Conservation (phyloP, 2,329 filamentous ascomycete species). For the Aureobasidium leucospermi region DNA sequence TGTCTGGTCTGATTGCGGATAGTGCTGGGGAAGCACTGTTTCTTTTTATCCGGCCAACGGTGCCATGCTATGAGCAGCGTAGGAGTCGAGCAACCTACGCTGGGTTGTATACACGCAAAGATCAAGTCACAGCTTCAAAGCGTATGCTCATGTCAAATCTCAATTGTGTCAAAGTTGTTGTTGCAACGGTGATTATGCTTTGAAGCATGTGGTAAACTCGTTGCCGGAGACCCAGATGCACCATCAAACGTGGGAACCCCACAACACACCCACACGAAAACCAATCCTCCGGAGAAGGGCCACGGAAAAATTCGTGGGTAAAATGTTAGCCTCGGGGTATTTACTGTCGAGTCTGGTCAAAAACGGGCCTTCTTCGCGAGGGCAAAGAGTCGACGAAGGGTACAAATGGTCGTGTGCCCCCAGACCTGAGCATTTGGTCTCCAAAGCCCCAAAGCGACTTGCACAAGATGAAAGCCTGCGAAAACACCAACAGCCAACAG, state of each 20-base stretch:
- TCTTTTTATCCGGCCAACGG: conserved; percentile 8
- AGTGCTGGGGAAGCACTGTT: conserved; percentile 8
- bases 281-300: conserved; percentile 10
- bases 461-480: not conserved
- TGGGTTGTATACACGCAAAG: not conserved
- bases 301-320: conserved; percentile 11
- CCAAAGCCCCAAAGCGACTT: not conserved
- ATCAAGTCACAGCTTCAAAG: not conserved
- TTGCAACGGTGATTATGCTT: not conserved
- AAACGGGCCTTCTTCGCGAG: conserved; percentile 15
- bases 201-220: not conserved
- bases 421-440: not conserved
- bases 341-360: not conserved
- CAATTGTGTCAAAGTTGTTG: not conserved
- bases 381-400: conserved; percentile 2
- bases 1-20: conserved; percentile 4
- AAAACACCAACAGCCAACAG: not conserved
- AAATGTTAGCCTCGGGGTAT: conserved; percentile 15
- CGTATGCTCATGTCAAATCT: not conserved
- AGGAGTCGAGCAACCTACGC: not conserved
- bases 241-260: conserved; percentile 10
- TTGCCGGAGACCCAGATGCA: not conserved
- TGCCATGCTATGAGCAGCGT: not conserved
- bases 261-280: conserved; percentile 11
- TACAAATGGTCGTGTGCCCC: conserved; percentile 13